These are phyloP conservation scores for Lactarius hatsudake DNA, from an alignment of 768 basidiomycete genomes.

Conservation along the genomic window DNA sequence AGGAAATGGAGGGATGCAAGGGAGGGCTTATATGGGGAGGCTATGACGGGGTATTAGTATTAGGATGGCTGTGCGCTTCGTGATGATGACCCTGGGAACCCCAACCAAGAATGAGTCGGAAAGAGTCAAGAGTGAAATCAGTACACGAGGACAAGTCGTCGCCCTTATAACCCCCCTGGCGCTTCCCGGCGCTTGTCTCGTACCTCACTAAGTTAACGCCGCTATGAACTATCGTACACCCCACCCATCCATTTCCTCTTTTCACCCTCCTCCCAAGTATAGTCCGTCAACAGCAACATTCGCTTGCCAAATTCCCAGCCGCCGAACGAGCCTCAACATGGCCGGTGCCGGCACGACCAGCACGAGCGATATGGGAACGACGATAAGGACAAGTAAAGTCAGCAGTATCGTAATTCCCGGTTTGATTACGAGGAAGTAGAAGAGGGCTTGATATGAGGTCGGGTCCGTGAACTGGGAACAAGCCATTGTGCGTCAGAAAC, in stretches of 20 bases:
- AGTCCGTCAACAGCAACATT: conserved; percentile 76
- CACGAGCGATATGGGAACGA: conserved; percentile 56
- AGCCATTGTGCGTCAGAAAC: conserved; percentile 5
- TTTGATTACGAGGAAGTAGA: conserved; percentile 88
- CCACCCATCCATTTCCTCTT: background rate
- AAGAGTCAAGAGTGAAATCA: background rate
- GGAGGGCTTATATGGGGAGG: background rate
- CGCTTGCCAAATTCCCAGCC: conserved; percentile 79
- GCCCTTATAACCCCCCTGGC: conserved; percentile 24
- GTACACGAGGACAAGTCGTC: conserved; percentile 13
- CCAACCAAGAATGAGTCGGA: conserved; percentile 3
- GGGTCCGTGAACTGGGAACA: conserved; percentile 67
- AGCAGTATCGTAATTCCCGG: conserved; percentile 73
- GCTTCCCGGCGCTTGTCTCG: conserved; percentile 9
- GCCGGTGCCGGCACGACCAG: conserved; percentile 68
- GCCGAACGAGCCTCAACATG: conserved; percentile 59
- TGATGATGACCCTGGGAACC: conserved; percentile 8
- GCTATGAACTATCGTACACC: conserved; percentile 3
- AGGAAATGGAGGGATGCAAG: background rate
- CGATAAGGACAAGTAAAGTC: conserved; percentile 49
- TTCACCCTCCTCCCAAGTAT: conserved; percentile 41
- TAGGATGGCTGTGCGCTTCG: conserved; percentile 17
- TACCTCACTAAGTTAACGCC: conserved; percentile 6
- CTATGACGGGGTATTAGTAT: conserved; percentile 23
- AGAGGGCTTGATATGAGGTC: conserved; percentile 80